Evolutionary conservation across 2,329 filamentous ascomycete genomes (phyloP).

Genomic region (Chaetomium sp.): DNA sequence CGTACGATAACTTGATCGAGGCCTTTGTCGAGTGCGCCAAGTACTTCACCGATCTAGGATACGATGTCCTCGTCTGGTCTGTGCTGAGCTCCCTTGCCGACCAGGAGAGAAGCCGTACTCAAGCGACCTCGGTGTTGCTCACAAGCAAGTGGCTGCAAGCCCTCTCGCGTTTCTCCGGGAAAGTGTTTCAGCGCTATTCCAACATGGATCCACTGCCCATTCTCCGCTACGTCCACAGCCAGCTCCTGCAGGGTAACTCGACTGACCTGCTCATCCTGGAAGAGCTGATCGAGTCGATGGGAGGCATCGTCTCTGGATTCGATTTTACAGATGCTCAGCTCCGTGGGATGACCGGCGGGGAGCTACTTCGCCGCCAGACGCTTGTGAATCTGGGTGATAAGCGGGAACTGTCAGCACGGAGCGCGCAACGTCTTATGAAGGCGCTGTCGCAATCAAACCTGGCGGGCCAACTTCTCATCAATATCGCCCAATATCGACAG

Average conservation of each 20-base stretch:
- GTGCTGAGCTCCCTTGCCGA: conserved; percentile 72
- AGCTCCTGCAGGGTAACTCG: conserved; percentile 79
- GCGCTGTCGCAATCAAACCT: conserved; percentile 77
- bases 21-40: conserved; percentile 92
- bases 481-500: conserved; percentile 86
- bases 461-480: conserved; percentile 80
- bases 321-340: conserved; percentile 90
- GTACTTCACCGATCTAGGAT: conserved; percentile 90
- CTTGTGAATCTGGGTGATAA: conserved; percentile 79
- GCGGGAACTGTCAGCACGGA: conserved; percentile 72
- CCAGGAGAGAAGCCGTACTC: conserved; percentile 64
- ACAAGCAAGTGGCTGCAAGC: conserved; percentile 93
- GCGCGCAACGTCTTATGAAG: conserved; percentile 77
- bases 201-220: conserved; percentile 83
- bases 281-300: conserved; percentile 90
- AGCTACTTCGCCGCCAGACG: conserved; percentile 76
- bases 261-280: conserved; percentile 90
- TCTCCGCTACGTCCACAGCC: conserved; percentile 84
- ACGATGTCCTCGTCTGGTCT: conserved; percentile 92
- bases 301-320: conserved; percentile 82
- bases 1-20: conserved; percentile 92
- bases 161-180: conserved; percentile 85
- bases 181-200: conserved; percentile 83
- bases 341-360: conserved; percentile 83
- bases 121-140: conserved; percentile 65